Conservation (phyloP, 2,329 filamentous ascomycete genomes). For the Canariomyces notabilis region DNA sequence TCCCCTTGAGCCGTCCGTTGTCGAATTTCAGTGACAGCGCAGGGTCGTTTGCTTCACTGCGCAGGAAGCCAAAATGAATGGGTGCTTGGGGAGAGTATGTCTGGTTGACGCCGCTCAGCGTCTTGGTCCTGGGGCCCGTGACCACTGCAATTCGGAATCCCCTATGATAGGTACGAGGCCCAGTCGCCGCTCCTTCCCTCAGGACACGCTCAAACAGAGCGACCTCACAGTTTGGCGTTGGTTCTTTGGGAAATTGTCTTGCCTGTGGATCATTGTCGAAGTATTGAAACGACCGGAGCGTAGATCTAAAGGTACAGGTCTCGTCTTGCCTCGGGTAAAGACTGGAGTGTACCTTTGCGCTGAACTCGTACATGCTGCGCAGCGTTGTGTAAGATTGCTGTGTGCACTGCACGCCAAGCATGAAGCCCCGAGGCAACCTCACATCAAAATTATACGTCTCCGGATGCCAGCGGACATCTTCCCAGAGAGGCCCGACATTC, state of each 20-base stretch:
- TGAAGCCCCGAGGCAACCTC: constrained; percentile 69
- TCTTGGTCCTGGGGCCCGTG: constrained; percentile 71
- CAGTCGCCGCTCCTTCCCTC: constrained; percentile 66
- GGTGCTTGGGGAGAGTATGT: constrained; percentile 60
- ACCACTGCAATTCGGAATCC: constrained; percentile 76
- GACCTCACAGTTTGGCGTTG: constrained; percentile 65
- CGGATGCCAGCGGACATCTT: constrained; percentile 74
- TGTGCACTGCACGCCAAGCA: constrained; percentile 63
- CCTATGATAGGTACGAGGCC: constrained; percentile 66
- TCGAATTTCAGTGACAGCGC: constrained; percentile 67
- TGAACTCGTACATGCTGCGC: constrained; percentile 83
- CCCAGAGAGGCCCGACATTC: constrained; percentile 68
- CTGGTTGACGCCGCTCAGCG: constrained; percentile 71
- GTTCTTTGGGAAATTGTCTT: constrained; percentile 69
- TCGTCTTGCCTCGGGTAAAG: constrained; percentile 68
- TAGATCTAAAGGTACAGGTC: constrained; percentile 61
- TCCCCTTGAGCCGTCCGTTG: constrained; percentile 59
- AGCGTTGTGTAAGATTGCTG: constrained; percentile 74
- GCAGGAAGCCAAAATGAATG: constrained; percentile 72
- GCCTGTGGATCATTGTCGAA: constrained; percentile 68
- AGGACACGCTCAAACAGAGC: constrained; percentile 68
- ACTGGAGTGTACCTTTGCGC: constrained; percentile 66
- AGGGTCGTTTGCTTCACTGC: constrained; percentile 64
- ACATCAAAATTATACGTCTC: constrained; percentile 62
- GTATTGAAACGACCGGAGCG: constrained; percentile 72